A percentile compares a stretch with the other conserved stretches of the same genome.
phyloP scores from a whole-genome alignment of 2,329 filamentous ascomycete genomes.

The Neonectria ditissima region DNA sequence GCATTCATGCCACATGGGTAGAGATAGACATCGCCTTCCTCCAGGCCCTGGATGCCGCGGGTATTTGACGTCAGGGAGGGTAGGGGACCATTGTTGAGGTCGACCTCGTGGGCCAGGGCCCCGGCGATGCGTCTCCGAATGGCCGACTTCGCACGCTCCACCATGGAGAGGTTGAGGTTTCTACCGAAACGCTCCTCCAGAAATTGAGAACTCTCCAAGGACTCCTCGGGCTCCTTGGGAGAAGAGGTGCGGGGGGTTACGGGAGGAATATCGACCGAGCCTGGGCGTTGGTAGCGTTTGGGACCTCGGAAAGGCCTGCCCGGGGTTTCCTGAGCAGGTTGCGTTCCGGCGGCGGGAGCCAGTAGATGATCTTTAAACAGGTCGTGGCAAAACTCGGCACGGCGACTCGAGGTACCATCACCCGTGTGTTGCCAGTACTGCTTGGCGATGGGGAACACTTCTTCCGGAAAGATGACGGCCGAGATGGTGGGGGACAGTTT shows the following conservation, averaged over 20 bases:
- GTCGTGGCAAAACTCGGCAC: conserved; percentile 88
- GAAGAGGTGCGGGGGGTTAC: conserved; percentile 33
- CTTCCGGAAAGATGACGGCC: conserved; percentile 77
- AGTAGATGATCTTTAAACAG: conserved; percentile 77
- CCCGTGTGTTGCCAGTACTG: conserved; percentile 98
- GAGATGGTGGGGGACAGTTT: conserved; percentile 71
- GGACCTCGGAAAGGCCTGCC: conserved; percentile 74
- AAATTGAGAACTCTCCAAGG: conserved; percentile 79
- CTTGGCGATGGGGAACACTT: conserved; percentile 80
- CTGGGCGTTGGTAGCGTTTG: conserved; percentile 77
- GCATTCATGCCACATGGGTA: conserved; percentile 94
- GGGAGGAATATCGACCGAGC: conserved; percentile 50
- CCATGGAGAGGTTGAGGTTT: conserved; percentile 84
- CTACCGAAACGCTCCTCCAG: conserved; percentile 95
- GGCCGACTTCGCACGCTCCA: conserved; percentile 85
- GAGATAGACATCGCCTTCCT: conserved; percentile 89
- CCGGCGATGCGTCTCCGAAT: conserved; percentile 91
- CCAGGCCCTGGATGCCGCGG: conserved; percentile 72
- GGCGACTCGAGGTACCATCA: conserved; percentile 89
- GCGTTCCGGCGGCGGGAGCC: conserved; percentile 45
- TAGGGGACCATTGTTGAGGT: conserved; percentile 51
- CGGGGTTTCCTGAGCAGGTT: conserved; percentile 42
- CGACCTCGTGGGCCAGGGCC: conserved; percentile 78
- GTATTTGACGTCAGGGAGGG: conserved; percentile 55
- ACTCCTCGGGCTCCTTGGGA: conserved; percentile 50